Base-by-base conservation (phyloP, 75 land plant species). In the Selaginella moellendorffii region DNA sequence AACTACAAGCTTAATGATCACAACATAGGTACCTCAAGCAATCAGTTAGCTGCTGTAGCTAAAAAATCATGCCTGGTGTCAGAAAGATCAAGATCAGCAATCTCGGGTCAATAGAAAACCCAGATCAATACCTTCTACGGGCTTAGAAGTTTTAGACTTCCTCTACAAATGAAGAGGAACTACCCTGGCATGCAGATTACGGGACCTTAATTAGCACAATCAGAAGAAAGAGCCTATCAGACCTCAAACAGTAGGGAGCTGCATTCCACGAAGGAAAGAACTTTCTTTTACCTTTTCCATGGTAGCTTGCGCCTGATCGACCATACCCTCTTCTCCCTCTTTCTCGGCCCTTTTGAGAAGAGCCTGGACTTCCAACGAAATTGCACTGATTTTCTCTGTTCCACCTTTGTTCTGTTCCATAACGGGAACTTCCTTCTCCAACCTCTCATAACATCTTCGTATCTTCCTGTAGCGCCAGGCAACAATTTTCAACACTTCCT, bases 271-370 rank as follows among this genome's bases (percentile, higher is more conserved):
- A n/a, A n/a, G n/a, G n/a, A n/a, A n/a, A n/a, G n/a, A n/a, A n/a
- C n/a, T n/a, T n/a, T n/a, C 63, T 24, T 5, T 64, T 64, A 71
- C 73, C 73, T 65, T 71, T 29, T 25, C 26, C 73, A 71, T 71
- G 18, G 73, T 65, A 25, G 68, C 68, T 65, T 71, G 68, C 1
- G 73, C 73, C 24, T 71, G 69, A n/a, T 71, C 73, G 29, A 71
- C 73, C 69, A 54, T 26, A 12, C 73, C 73, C 51, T 71, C 73
- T 9, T 71, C 73, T 12, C 73, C 73, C 51, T 71, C 73, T 65
- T 54, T 54, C 24, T 71, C 73, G 18, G 73, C 73, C 28, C 65
- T 65, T 54, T 71, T 71, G n/a, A 71, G 30, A 31, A 71, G 31
- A 28, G 28, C 52, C n/a, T 71, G 73, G 12, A 71, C 68, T 64